Conservation (phyloP, 768 basidiomycete genomes). For the Galerina marginata region DNA sequence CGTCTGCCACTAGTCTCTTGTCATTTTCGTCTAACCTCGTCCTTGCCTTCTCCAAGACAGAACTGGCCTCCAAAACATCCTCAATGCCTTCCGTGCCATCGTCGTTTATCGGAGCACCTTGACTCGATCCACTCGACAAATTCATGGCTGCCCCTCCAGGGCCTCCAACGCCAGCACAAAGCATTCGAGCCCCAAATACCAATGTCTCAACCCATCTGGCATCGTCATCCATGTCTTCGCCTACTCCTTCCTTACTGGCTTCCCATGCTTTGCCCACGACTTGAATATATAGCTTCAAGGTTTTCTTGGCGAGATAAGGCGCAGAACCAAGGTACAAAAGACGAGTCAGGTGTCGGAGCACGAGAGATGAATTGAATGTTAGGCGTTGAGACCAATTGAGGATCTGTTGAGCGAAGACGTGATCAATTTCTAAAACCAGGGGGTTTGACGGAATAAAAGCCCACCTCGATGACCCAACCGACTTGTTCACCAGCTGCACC, state of each 20-base stretch:
- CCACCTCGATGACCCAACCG: slow-evolving; percentile 83
- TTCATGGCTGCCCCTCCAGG: slow-evolving; percentile 27
- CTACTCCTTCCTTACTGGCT: slow-evolving; percentile 48
- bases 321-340: slow-evolving; percentile 58
- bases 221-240: slow-evolving; percentile 67
- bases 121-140: neutral
- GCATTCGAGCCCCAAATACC: slow-evolving; percentile 77
- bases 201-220: slow-evolving; percentile 77
- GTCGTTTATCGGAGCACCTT: slow-evolving; percentile 8
- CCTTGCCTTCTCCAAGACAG: slow-evolving; percentile 64
- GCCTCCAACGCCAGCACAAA: slow-evolving; percentile 56
- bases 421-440: neutral
- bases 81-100: slow-evolving; percentile 46
- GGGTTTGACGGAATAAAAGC: slow-evolving; percentile 32
- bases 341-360: slow-evolving; percentile 85
- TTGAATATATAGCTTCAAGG: slow-evolving; percentile 81
- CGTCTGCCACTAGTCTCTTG: slow-evolving; percentile 59
- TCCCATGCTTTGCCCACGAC: slow-evolving; percentile 85
- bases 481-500: slow-evolving; percentile 70
- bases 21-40: slow-evolving; percentile 55
- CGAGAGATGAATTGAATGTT: slow-evolving; percentile 89
- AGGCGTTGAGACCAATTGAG: slow-evolving; percentile 94
- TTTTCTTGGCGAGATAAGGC: slow-evolving; percentile 63
- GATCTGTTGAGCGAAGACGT: slow-evolving; percentile 49
- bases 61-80: slow-evolving; percentile 67